phyloP scores from a whole-genome alignment of 768 basidiomycete species.

The Naematelia encephala region DNA sequence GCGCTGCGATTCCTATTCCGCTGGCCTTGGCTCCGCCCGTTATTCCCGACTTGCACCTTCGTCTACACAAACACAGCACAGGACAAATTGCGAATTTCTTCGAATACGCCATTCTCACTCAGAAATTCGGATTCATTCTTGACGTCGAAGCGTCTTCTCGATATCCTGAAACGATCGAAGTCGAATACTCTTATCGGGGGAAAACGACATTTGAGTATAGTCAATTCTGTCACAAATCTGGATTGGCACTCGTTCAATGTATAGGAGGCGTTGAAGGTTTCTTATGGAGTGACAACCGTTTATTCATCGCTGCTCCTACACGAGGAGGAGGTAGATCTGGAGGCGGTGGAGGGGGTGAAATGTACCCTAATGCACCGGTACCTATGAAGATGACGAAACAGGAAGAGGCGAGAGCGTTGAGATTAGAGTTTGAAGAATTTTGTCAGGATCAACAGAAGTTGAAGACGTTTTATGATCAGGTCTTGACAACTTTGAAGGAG shows the following conservation, averaged over 20 bases:
- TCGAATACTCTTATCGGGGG: slow-evolving; percentile 84
- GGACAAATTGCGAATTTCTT: slow-evolving; percentile 63
- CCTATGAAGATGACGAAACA: slow-evolving; percentile 53
- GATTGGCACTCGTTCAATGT: slow-evolving; percentile 86
- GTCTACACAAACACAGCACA: slow-evolving; percentile 66
- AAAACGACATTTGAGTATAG: slow-evolving; percentile 67
- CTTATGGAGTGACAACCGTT: slow-evolving; percentile 81
- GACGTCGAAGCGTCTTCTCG: slow-evolving; percentile 68
- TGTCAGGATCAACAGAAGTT: slow-evolving; percentile 62
- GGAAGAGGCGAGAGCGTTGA: slow-evolving; percentile 62
- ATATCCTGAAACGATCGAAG: slow-evolving; percentile 77
- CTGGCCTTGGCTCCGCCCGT: slow-evolving; percentile 73
- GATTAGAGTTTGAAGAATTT: slow-evolving; percentile 62
- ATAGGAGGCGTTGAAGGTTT: slow-evolving; percentile 75
- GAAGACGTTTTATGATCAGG: slow-evolving; percentile 69
- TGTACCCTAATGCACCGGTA: slow-evolving; percentile 27
- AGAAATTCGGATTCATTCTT: slow-evolving; percentile 71
- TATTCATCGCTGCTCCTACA: slow-evolving; percentile 51
- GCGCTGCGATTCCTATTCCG: slow-evolving; percentile 79
- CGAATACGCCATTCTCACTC: slow-evolving; percentile 68
- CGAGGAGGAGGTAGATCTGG: slow-evolving; percentile 54
- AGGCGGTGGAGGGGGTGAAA: slow-evolving; percentile 56
- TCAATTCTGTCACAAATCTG: slow-evolving; percentile 87
- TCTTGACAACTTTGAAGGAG: slow-evolving; percentile 53
- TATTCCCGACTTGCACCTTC: slow-evolving; percentile 62